phyloP scores from a whole-genome alignment of 1,284 basidiomycete genomes.

The Ganoderma sinense region DNA sequence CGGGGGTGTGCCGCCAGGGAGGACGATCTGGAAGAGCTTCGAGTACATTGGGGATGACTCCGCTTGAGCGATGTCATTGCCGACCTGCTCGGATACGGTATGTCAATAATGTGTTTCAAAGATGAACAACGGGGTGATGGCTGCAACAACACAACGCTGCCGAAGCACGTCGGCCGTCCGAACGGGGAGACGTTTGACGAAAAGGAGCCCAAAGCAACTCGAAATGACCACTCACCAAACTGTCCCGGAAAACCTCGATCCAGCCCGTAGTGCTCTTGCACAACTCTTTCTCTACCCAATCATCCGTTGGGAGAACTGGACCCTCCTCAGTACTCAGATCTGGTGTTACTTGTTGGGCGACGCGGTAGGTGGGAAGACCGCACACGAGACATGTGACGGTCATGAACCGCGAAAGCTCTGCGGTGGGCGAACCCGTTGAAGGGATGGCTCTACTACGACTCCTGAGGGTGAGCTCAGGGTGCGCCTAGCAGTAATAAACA shows the following conservation, averaged over 20 bases:
- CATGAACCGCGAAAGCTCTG: slow-evolving; percentile 63
- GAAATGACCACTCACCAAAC: slow-evolving; percentile 62
- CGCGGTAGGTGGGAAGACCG: slow-evolving; percentile 70
- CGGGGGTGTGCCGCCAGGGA: slow-evolving; percentile 46
- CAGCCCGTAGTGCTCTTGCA: slow-evolving; percentile 74
- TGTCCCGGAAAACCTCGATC: slow-evolving; percentile 73
- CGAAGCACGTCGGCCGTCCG: slow-evolving; percentile 8
- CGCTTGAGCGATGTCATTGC: slow-evolving; percentile 52
- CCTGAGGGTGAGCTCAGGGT: slow-evolving; percentile 76
- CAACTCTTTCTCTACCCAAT: slow-evolving; percentile 77
- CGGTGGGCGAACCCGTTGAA: slow-evolving; percentile 47
- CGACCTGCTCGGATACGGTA: slow-evolving; percentile 47
- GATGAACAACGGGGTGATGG: slow-evolving; percentile 14
- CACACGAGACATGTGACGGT: slow-evolving; percentile 77
- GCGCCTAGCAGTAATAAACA: slow-evolving; percentile 50
- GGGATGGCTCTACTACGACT: slow-evolving; percentile 58
- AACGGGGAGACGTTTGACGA: not conserved
- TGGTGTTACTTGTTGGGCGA: slow-evolving; percentile 63
- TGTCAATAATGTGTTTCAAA: slow-evolving; percentile 21
- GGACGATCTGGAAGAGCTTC: slow-evolving; percentile 56
- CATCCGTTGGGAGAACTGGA: slow-evolving; percentile 71
- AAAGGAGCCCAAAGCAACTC: not conserved
- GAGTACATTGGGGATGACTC: slow-evolving; percentile 60
- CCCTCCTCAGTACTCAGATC: slow-evolving; percentile 72
- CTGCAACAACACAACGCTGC: slow-evolving; percentile 22